A percentile compares a stretch with the other conserved stretches of the same genome.
Evolutionary conservation across 768 basidiomycete genomes (phyloP).

Genomic region (Lactarius sanguifluus): DNA sequence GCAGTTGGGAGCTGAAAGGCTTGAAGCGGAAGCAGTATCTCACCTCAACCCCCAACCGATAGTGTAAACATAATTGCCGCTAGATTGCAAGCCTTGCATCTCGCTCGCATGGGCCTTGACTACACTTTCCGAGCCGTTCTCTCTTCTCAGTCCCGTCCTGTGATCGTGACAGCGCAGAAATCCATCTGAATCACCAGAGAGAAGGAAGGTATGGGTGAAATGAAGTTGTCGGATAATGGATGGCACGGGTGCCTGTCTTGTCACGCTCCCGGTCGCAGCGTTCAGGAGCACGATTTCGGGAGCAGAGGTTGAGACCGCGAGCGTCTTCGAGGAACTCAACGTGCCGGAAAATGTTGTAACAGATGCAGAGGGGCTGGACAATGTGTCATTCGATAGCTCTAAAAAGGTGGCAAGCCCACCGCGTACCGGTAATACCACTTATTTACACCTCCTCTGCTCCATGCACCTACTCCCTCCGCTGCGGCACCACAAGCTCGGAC

Average conservation of each 20-base stretch:
- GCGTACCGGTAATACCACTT: constrained; percentile 77
- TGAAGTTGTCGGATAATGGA: constrained; percentile 65
- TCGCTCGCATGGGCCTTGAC: constrained; percentile 81
- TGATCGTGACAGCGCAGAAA: constrained; percentile 70
- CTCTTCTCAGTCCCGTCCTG: constrained; percentile 55
- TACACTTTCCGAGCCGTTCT: constrained; percentile 49
- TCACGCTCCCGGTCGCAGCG: constrained; percentile 63
- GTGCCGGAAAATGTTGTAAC: constrained; percentile 48
- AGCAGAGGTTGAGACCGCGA: constrained; percentile 58
- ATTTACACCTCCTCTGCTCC: constrained; percentile 83
- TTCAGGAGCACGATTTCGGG: constrained; percentile 72
- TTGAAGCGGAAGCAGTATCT: constrained; percentile 21
- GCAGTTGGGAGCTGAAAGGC: constrained; percentile 1
- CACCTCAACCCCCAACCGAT: constrained; percentile 88
- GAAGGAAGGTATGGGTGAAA: constrained; percentile 59
- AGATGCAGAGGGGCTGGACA: constrained; percentile 36
- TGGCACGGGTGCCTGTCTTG: constrained; percentile 57
- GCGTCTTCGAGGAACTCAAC: constrained; percentile 48
- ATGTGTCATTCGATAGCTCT: constrained; percentile 40
- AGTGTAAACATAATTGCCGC: constrained; percentile 79
- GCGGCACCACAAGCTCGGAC: constrained; percentile 62
- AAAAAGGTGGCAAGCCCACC: constrained; percentile 34
- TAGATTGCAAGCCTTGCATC: constrained; percentile 75
- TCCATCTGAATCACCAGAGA: constrained; percentile 75
- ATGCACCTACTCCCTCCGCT: constrained; percentile 70